Evolutionary conservation across 495 filamentous ascomycete genomes (phyloP), one percentile per base, ranked within the genome.

Genomic region (Xylaria intraflava): DNA sequence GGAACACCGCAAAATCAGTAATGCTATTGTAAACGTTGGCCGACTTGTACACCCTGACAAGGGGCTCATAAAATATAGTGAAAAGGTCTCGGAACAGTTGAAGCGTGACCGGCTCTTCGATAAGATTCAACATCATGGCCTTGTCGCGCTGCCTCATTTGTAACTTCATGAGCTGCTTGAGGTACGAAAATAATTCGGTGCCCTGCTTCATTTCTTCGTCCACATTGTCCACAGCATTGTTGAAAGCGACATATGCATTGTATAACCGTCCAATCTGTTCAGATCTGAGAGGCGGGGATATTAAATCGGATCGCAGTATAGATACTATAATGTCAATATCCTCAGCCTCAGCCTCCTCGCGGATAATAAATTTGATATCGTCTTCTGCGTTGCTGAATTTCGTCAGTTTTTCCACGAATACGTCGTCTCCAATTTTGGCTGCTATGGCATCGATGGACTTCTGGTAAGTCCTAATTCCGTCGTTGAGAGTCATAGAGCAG

Each of bases 211-310:
- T 84, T 59, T 95, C 88, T 49, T 86, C 82, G 62, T 95, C 90
- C 30, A 91, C 82, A 65, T 95, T 88, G 51, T 97, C 92, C 6
- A 98, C 88, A 0, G 90, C 90, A 59, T 83, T 86, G 65, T 91
- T 95, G 86, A 94, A 98, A 11, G 91, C 93, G n/a, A 96, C 90
- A 59, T 90, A 97, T 29, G 89, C 86, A 65, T 97, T 96, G 73
- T 88, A 94, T 2, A 95, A 78, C 62, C 83, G 85, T 46, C 81
- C 87, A 48, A 93, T 81, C 65, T 97, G 90, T 46, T 85, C 79
- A 0, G 82, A 55, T 1, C 69, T 78, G 20, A 97, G 79, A 33
- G 86, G 74, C 0, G 87, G 88, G 2, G 78, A 61, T 30, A 97
- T 67, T 6, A 82, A 68, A 4, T 93, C 87, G 1, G 88, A 87